Base-by-base conservation (phyloP, 495 filamentous ascomycete genomes). In the Lasiosphaeris hirsuta region DNA sequence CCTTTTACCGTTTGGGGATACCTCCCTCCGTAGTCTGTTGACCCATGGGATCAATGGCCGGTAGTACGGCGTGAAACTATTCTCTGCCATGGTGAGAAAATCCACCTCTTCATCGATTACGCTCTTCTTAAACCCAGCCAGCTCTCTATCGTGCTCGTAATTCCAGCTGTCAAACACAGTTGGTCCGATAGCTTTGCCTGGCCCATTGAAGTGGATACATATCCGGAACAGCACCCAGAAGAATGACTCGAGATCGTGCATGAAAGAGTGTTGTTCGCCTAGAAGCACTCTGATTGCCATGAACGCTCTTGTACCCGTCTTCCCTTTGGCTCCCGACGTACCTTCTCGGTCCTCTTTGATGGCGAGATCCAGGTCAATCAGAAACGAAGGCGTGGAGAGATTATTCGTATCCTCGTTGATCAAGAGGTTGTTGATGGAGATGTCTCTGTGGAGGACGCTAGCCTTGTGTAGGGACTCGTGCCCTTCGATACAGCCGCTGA, bases 141-240 rank as follows among this genome's bases (percentile, higher is more conserved):
- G 44, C 30, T 30, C 10, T 6, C 62, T 51, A 23, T 34, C 58
- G 40, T 57, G 37, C 5, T 39, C 18, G 56, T 61, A 67, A 53
- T 73, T 73, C 69, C 68, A 59, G 17, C 35, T 33, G 36, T 54
- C 69, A 46, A 68, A 73, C 37, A 58, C 49, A 13, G 48, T 8
- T 34, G 42, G 52, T n/a, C 35, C 51, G 17, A 64, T 58, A 33
- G 54, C 54, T 17, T 54, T 15, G 34, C 35, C 50, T 23, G 58
- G 69, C 13, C 64, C 68, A 8, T 74, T 33, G 48, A 64, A 73
- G 46, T 80, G 69, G 30, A 80, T 70, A 57, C 68, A 78, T 46
- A 80, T 74, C 73, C 71, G 78, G 54, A 79, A 81, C 0, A 82
- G 54, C 18, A 83, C 77, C 74, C 72, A 81, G 59, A 82, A 82